A percentile compares a stretch with the other conserved stretches of the same genome.
Evolutionary conservation across 768 basidiomycete species (phyloP).

Genomic region (Pluteus cervinus): DNA sequence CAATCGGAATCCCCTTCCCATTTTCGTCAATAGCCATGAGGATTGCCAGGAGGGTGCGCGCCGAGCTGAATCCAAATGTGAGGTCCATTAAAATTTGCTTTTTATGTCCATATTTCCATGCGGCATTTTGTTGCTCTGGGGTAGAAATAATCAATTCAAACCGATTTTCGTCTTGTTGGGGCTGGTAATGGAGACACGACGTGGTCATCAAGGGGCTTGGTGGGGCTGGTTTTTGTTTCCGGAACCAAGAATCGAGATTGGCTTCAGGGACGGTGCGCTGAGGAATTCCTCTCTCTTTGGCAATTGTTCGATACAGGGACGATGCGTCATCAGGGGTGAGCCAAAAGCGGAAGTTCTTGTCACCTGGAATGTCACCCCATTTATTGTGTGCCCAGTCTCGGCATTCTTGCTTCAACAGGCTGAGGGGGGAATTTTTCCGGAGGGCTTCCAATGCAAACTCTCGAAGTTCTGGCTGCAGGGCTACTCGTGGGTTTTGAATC

Average conservation of each 20-base stretch:
- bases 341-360: constrained; percentile 10
- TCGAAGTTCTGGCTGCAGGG: constrained; percentile 11
- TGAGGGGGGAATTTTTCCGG: constrained; percentile 13
- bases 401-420: constrained; percentile 13
- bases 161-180: constrained; percentile 8
- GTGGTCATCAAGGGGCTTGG: constrained; percentile 13
- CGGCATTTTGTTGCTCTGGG: constrained; percentile 9
- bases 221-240: constrained; percentile 9
- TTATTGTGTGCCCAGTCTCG: constrained; percentile 11
- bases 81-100: constrained; percentile 16
- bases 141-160: constrained; percentile 16
- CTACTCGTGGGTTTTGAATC: constrained; percentile 12
- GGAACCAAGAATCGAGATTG: constrained; percentile 21
- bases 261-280: constrained; percentile 17
- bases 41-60: constrained; percentile 21
- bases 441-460: constrained; percentile 14
- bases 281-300: constrained; percentile 14
- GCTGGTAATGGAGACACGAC: constrained; percentile 17
- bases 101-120: constrained; percentile 20
- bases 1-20: constrained; percentile 22
- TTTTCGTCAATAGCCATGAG: constrained; percentile 24
- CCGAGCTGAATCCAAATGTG: constrained; percentile 18
- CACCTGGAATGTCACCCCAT: constrained; percentile 13
- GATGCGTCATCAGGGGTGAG: constrained; percentile 13
- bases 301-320: constrained; percentile 17